phyloP scores from a whole-genome alignment of 305 asterid genomes.

The Fraxinus dipetala region DNA sequence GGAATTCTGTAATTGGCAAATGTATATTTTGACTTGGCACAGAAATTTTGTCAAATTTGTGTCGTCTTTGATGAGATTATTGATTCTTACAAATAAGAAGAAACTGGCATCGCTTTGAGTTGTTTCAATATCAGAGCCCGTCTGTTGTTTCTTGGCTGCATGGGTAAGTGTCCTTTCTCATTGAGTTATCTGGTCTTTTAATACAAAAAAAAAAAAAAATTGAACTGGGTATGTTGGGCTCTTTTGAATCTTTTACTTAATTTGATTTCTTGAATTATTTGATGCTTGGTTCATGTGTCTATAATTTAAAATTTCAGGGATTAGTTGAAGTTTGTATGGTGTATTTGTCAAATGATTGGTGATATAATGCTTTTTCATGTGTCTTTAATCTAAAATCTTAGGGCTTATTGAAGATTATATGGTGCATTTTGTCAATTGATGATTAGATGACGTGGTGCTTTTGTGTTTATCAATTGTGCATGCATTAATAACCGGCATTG shows the following conservation, averaged over 20 bases:
- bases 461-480: background rate
- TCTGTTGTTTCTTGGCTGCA: background rate
- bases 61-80: background rate
- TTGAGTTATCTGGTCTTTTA: background rate
- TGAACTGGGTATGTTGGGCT: background rate
- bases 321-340: background rate
- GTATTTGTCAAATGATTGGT: too few relatives aligned
- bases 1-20: background rate
- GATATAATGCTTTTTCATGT: too few relatives aligned
- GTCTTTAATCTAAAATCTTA: too few relatives aligned
- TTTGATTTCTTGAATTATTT: background rate
- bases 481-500: background rate
- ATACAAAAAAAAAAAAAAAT: too few relatives aligned
- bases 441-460: background rate
- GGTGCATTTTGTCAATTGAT: background rate
- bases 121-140: background rate
- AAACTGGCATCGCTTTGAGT: background rate
- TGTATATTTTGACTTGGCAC: background rate
- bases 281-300: background rate
- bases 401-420: too few relatives aligned
- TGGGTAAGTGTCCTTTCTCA: background rate
- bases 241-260: background rate
- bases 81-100: background rate
- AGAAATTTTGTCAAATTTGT: background rate
- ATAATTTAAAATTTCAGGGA: background rate